Evolutionary conservation across 2,329 filamentous ascomycete genomes (phyloP), one percentile per base, ranked within the genome.

Genomic region (Raffaelea ambrosiae): DNA sequence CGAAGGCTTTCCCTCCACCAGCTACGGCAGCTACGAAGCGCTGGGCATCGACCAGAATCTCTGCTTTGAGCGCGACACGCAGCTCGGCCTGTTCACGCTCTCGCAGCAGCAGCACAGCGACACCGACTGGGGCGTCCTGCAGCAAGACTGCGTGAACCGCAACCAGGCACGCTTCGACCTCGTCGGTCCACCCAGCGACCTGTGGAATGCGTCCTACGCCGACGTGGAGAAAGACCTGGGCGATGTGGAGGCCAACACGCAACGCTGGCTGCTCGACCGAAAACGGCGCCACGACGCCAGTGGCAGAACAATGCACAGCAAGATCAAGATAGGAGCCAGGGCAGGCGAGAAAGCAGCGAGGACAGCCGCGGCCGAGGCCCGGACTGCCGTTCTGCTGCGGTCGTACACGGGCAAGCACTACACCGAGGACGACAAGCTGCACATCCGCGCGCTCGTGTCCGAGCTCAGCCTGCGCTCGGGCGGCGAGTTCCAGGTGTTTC

Each of bases 401-500:
- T 83, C 86, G 0, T 91, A 85, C 70, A 80, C 78, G 29, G 83
- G 81, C 48, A 88, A 86, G 61, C 63, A 77, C 23, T 95, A 89
- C 62, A 86, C 82, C 23, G 77, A 86, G 38, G 86, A 91, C 59
- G 86, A 91, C 60, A 79, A 86, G 59, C 81, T 90, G 61, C 83
- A 82, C 47, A 79, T 95, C 38, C 83, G 89, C 23, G 79, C 88
- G 33, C 76, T 94, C 59, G 79, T 95, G 55, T 83, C 79, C 50
- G 89, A 95, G 63, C 71, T 93, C 23, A 77, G 77, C 5, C 71
- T 94, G 48, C 81, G 82, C 51, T 84, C 84, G 16, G 87, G 88
- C 18, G 87, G 86, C 33, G 81, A 90, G 64, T 94, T 89, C 59
- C 79, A 89, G 56, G 81, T 93, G 1, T 86, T 87, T 59, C 69